Evolutionary conservation across 345 rosid genomes (phyloP), one percentile per base, ranked within the genome.

Genomic region (Brassica carinata): DNA sequence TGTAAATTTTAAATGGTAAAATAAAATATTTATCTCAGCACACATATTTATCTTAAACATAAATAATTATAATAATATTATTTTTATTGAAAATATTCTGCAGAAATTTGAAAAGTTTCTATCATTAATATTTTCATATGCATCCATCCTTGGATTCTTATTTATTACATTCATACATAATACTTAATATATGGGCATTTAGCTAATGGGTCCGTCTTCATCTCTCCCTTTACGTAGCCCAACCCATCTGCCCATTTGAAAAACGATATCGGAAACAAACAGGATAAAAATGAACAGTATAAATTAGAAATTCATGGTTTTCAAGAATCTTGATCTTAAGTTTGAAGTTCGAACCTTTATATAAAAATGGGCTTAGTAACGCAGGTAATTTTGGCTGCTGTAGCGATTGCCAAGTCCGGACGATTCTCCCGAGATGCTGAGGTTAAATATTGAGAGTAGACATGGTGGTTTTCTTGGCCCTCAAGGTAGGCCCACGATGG

Each of bases 111-210:
- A n/a, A n/a, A n/a, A n/a, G n/a, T n/a, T n/a, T n/a, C n/a, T 23
- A 38, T 38, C 33, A 67, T 1, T 69, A 15, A 40, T 62, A 69
- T 61, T 11, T 45, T 69, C 75, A 61, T 19, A 43, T 64, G 38
- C 36, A 59, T 67, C 23, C 33, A 68, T 29, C 31, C n/a, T 61
- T 71, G 57, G 58, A 71, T 53, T 71, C 36, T 58, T 66, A 72
- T 72, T 57, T 38, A 18, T 27, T 53, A 36, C 36, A 79, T 27
- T 48, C 2, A 69, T 38, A 70, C 30, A 72, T 55, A 18, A 5
- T 66, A 38, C 19, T 17, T 66, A 17, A 8, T 7, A 26, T 9
- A 51, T 33, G 57, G 23, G 53, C 17, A 17, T 48, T 71, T 7
- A 48, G 51, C 31, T 69, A 51, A 34, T 64, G 64, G 34, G 77